Percentiles rank a stretch among this genome's conserved stretches.
Conservation (phyloP, 2,329 filamentous ascomycete genomes). For the Apiospora saccharicola region DNA sequence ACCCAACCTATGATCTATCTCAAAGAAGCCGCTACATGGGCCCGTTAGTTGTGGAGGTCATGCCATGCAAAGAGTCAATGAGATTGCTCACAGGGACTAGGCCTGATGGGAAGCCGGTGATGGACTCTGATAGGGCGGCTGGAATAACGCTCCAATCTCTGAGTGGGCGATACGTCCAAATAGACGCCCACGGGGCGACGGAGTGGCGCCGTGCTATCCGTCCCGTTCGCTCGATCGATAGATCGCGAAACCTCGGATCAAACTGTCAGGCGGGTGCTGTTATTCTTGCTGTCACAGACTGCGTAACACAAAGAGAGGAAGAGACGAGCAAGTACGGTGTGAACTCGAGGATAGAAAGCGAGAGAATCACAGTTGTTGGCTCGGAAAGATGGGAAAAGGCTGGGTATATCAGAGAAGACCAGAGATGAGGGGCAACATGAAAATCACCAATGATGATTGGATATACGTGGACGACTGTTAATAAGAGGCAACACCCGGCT, state of each 20-base stretch:
- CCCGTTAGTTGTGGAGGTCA: conserved; percentile 47
- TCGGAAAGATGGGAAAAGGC: conserved; percentile 32
- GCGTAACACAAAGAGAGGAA: background rate
- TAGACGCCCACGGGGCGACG: conserved; percentile 53
- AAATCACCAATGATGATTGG: background rate
- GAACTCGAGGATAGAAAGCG: conserved; percentile 25
- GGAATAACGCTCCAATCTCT: conserved; percentile 46
- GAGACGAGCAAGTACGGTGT: conserved; percentile 4
- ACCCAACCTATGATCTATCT: conserved; percentile 43
- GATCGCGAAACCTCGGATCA: conserved; percentile 23
- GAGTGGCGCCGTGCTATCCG: conserved; percentile 44
- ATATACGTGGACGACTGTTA: conserved; percentile 10
- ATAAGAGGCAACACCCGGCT: conserved; percentile 2
- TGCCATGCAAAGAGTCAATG: conserved; percentile 46
- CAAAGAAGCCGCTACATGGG: conserved; percentile 46
- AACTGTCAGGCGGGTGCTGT: conserved; percentile 11
- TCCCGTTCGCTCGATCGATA: conserved; percentile 35
- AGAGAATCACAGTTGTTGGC: conserved; percentile 25
- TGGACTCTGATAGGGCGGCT: conserved; percentile 53
- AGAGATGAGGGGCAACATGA: conserved; percentile 28
- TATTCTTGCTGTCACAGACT: conserved; percentile 6
- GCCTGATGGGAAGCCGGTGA: conserved; percentile 46
- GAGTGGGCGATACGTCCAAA: conserved; percentile 49
- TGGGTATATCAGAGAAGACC: conserved; percentile 34
- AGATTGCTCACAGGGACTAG: conserved; percentile 48